Conservation (phyloP, 495 filamentous ascomycete genomes). For the Neurospora sp. region DNA sequence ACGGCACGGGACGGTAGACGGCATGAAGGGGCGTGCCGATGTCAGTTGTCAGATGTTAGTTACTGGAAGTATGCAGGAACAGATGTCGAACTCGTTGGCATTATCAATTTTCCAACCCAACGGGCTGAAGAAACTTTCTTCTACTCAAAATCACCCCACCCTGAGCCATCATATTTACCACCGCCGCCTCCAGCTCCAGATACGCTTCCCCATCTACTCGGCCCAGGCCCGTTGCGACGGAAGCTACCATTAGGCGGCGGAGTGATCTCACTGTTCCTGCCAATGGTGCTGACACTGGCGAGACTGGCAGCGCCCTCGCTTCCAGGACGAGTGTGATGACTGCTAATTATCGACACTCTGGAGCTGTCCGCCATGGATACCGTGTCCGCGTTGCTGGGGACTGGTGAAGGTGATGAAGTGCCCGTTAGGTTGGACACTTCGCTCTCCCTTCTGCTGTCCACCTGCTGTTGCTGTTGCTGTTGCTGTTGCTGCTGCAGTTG, state of each 20-base stretch:
- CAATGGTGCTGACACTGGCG: neutral
- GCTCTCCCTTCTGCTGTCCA: neutral
- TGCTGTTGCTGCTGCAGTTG: neutral
- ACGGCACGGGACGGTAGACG: neutral
- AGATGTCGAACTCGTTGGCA: neutral
- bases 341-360: neutral
- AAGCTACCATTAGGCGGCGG: neutral
- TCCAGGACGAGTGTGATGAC: neutral
- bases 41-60: neutral
- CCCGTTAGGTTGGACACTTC: neutral
- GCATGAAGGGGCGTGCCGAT: neutral
- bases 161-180: neutral
- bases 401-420: neutral
- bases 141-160: neutral
- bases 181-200: neutral
- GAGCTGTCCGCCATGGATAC: neutral
- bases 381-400: neutral
- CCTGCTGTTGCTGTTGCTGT: neutral
- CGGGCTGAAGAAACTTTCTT: neutral
- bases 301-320: neutral
- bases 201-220: neutral
- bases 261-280: neutral
- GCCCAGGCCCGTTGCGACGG: neutral
- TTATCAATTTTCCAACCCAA: neutral
- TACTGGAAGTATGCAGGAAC: neutral